A percentile compares a stretch with the other conserved stretches of the same genome.
Evolutionary conservation across 2,329 filamentous ascomycete genomes (phyloP).

Genomic region (Epicoccum nigrum): DNA sequence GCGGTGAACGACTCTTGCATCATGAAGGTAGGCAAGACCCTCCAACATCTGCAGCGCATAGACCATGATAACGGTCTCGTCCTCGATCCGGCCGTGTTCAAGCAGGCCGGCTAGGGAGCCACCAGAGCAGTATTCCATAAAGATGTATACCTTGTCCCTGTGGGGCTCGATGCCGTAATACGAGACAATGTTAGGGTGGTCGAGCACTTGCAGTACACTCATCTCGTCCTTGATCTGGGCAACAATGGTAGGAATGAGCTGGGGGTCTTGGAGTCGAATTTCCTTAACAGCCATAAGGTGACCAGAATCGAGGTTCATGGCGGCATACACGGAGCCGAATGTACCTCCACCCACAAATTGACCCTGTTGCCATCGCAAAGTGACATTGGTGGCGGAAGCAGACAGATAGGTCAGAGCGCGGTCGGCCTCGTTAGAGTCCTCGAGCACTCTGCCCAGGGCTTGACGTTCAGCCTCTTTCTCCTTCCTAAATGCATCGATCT

Average conservation of each 20-base stretch:
- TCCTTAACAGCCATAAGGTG: slow-evolving; percentile 99
- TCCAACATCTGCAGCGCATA: slow-evolving; percentile 94
- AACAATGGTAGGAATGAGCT: slow-evolving; percentile 91
- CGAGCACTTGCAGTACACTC: slow-evolving; percentile 91
- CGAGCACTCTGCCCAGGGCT: slow-evolving; percentile 85
- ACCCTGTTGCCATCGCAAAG: slow-evolving; percentile 97
- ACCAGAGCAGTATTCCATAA: slow-evolving; percentile 99
- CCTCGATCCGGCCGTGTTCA: slow-evolving; percentile 95
- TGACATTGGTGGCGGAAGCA: slow-evolving; percentile 92
- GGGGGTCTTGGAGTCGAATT: slow-evolving; percentile 94
- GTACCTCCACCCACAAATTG: slow-evolving; percentile 96
- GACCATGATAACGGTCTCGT: slow-evolving; percentile 96
- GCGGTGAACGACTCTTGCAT: slow-evolving; percentile 88
- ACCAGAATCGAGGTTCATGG: slow-evolving; percentile 94
- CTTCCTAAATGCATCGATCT: slow-evolving; percentile 78
- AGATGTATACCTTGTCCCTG: slow-evolving; percentile 99
- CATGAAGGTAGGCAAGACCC: slow-evolving; percentile 90
- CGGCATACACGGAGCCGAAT: slow-evolving; percentile 96
- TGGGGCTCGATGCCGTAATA: slow-evolving; percentile 99
- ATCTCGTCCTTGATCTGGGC: slow-evolving; percentile 96
- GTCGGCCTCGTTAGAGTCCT: slow-evolving; percentile 94
- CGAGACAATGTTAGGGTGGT: slow-evolving; percentile 96
- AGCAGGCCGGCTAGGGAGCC: slow-evolving; percentile 88
- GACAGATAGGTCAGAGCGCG: slow-evolving; percentile 92
- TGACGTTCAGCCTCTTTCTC: slow-evolving; percentile 85